Evolutionary conservation across 257 asterid species (phyloP), one percentile per base, ranked within the genome.

Genomic region (Cruciata laevipes): DNA sequence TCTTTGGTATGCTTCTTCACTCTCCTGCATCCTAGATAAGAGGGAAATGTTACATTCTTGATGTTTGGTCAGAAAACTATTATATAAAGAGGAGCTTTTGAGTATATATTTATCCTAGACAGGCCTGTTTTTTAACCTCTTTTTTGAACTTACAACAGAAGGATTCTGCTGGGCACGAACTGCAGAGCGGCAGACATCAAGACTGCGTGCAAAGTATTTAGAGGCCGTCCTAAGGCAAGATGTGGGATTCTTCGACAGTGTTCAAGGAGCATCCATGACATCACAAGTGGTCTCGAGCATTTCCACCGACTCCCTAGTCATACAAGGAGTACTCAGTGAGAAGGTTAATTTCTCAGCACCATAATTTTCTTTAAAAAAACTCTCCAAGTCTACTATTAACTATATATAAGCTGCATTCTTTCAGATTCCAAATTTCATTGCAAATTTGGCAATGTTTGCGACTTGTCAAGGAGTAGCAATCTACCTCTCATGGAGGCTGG

Each of bases 91-190:
- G 12, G 3, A 42, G 63, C 25, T 27, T 40, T 40, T 16, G 11
- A 65, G 42, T 52, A 21, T 14, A 40, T 21, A 8, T 38, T 23
- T 64, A 31, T 64, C 7, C 69, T n/a, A 11, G 49, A 40, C 10
- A 40, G 49, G 21, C 33, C 38, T 23, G 6, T 18, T 38, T 47
- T 33, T 25, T 7, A 65, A 24, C 3, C 40, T 11, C 37, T 53
- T 11, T 3, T 17, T 35, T 20, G 18, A 32, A 25, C 24, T 52
- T 47, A 3, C 16, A 5, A 49, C 67, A 72, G 71, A 72, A 30
- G 76, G 76, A 30, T 65, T 72, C n/a, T 27, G 76, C 47, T 72
- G 76, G 76, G 76, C 76, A 65, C 66, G 71, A 20, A 42, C 76
- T 1, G 76, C 71, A 30, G 76, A 65, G 32, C 58, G 76, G 30